phyloP scores from a whole-genome alignment of 1,284 basidiomycete genomes.

The Sporisorium iseilematis-ciliati region DNA sequence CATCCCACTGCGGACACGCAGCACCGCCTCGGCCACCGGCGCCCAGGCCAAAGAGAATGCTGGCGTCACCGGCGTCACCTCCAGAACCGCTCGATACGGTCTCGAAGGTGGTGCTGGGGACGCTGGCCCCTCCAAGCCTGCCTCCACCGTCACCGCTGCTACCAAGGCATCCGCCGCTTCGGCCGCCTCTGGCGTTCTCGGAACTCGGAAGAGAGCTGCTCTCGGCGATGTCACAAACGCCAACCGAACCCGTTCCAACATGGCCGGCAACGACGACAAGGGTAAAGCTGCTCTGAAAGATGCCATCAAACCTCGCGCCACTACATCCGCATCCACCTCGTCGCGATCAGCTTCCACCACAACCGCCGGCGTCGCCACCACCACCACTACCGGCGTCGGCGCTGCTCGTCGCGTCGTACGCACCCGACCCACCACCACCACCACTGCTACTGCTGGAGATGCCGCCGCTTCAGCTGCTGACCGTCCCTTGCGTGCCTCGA shows the following conservation, averaged over 20 bases:
- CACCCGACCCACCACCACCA: constrained; percentile 35
- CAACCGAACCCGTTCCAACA: constrained; percentile 45
- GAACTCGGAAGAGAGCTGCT: constrained; percentile 66
- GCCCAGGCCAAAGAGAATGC: constrained; percentile 52
- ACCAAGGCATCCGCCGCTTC: constrained; percentile 34
- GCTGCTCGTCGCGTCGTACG: constrained; percentile 52
- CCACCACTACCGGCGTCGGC: constrained; percentile 34
- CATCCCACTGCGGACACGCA: constrained; percentile 52
- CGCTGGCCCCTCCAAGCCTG: constrained; percentile 53
- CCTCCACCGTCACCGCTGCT: constrained; percentile 35
- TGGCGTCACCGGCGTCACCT: constrained; percentile 32
- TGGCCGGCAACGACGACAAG: constrained; percentile 42
- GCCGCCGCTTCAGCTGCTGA: constrained; percentile 23
- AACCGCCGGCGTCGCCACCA: constrained; percentile 23
- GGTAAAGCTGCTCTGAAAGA: constrained; percentile 51
- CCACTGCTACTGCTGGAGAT: constrained; percentile 24
- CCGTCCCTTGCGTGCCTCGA: constrained; percentile 44
- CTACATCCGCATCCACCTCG: constrained; percentile 30
- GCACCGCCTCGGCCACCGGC: constrained; percentile 40
- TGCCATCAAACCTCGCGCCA: constrained; percentile 48
- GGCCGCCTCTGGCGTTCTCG: constrained; percentile 51
- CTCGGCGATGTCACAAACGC: constrained; percentile 68
- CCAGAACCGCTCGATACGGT: constrained; percentile 31
- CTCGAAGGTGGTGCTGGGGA: constrained; percentile 36
- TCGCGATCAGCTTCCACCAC: constrained; percentile 28